Evolutionary conservation across 805 yeast genomes (phyloP), one percentile per base, ranked within the genome.

Genomic region (Deakozyma indianensis): DNA sequence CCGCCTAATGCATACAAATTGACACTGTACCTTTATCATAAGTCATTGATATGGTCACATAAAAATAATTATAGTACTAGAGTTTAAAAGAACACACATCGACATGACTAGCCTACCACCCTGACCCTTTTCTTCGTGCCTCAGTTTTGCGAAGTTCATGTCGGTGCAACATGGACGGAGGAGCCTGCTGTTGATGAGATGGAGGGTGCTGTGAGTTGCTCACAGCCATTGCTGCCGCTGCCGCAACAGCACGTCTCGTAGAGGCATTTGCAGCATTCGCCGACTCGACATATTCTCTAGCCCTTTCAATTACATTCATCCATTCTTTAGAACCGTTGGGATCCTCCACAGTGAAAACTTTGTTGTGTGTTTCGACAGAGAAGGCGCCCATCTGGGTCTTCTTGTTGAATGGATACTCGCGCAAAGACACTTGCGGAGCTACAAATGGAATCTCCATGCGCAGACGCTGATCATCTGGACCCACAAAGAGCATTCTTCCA

Each of bases 301-400:
- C 51, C 41, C 52, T 48, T 21, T 55, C 53, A 32, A 64, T 54
- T 14, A 56, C 56, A n/a, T 47, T 51, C 49, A 61, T 48, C 69
- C 69, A 64, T 15, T 51, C 56, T 1, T 50, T 42, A 1, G 62
- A 51, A 5, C 62, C 64, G 9, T 41, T 28, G 3, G 56, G 51
- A 44, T 61, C 63, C 42, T 63, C 65, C 23, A 64, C 50, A 16
- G 64, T 59, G 45, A 56, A 50, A 21, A 60, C 56, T 42, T 57
- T 55, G 42, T 59, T 56, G 32, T 58, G 56, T 9, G 61, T 56
- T 49, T 63, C 65, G 25, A 64, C 50, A 1, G 60, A 49, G 35
- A 64, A 49, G 22, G 57, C 52, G 14, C 59, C 60, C 5, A 47
- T 43, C 3, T 28, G 18, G 22, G 50, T 45, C 41, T 49, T 48